Evolutionary conservation across 1,139 yeast species (phyloP).

Genomic region (Geotrichum phurueaensis): DNA sequence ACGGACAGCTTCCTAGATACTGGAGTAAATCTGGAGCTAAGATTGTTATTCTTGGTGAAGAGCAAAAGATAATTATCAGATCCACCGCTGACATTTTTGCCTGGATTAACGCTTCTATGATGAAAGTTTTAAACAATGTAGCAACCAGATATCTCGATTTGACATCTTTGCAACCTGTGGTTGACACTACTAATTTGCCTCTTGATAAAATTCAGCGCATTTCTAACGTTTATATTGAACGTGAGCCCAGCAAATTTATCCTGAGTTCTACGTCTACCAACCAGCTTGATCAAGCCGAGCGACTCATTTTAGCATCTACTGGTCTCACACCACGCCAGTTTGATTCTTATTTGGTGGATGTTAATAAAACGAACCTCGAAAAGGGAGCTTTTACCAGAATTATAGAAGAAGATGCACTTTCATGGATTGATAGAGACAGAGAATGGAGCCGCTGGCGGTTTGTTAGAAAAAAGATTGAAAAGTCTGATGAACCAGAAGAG

Average conservation of each 20-base stretch:
- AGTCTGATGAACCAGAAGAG: neutral
- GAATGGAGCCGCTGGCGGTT: slow-evolving; percentile 31
- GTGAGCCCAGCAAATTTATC: slow-evolving; percentile 19
- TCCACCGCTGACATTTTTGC: slow-evolving; percentile 35
- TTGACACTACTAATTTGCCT: slow-evolving; percentile 22
- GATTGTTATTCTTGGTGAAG: slow-evolving; percentile 41
- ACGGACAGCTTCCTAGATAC: slow-evolving; percentile 44
- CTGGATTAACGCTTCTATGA: slow-evolving; percentile 35
- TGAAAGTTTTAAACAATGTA: slow-evolving; percentile 25
- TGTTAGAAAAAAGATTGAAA: slow-evolving; percentile 9
- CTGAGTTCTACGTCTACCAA: slow-evolving; percentile 25
- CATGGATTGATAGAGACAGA: slow-evolving; percentile 30
- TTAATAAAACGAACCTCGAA: slow-evolving; percentile 16
- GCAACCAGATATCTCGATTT: slow-evolving; percentile 24
- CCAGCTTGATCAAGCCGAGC: slow-evolving; percentile 26
- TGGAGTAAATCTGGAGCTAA: slow-evolving; percentile 54
- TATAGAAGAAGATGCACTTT: slow-evolving; percentile 31
- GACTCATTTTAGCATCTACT: slow-evolving; percentile 27
- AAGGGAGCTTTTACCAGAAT: slow-evolving; percentile 21
- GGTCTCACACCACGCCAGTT: slow-evolving; percentile 21
- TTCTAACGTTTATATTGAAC: slow-evolving; percentile 30
- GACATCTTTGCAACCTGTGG: slow-evolving; percentile 20
- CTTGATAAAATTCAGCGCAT: slow-evolving; percentile 30
- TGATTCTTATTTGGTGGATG: slow-evolving; percentile 23
- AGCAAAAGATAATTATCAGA: slow-evolving; percentile 35